These are phyloP conservation scores for Penicillium sp. DNA, from an alignment of 2,329 filamentous ascomycete genomes.

Conservation along the genomic window DNA sequence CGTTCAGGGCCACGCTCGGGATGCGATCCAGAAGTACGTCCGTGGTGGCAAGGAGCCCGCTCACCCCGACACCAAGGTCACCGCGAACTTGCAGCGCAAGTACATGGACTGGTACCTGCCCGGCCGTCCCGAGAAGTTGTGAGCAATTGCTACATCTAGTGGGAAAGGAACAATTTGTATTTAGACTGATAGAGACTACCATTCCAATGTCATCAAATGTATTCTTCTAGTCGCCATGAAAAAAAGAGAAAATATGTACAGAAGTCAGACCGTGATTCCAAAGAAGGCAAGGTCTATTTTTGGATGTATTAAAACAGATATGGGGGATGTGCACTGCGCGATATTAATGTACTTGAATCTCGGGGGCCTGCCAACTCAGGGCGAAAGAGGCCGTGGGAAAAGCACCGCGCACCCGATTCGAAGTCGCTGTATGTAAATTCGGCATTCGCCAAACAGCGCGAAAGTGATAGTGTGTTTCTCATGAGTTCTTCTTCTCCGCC, in stretches of 20 bases:
- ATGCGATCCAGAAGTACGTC: conserved; percentile 18
- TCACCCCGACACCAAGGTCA: conserved; percentile 30
- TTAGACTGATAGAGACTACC: not conserved
- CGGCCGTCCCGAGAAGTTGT: conserved; percentile 6
- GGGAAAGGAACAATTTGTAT: not conserved
- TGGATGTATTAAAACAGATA: conserved; percentile 16
- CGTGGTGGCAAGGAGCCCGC: conserved; percentile 17
- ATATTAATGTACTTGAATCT: conserved; percentile 16
- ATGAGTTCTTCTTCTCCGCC: conserved; percentile 38
- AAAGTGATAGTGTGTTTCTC: conserved; percentile 5
- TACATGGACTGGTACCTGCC: conserved; percentile 36
- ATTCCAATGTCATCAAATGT: conserved; percentile 10
- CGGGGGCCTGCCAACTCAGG: not conserved
- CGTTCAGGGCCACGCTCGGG: conserved; percentile 35
- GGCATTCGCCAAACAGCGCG: not conserved
- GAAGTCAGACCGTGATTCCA: conserved; percentile 4
- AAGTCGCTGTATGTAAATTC: not conserved
- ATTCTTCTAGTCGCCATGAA: conserved; percentile 12
- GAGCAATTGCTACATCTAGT: not conserved
- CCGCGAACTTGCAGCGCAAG: conserved; percentile 25
- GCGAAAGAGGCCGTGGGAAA: not conserved
- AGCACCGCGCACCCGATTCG: not conserved
- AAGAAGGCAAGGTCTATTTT: conserved; percentile 1
- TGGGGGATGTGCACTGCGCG: conserved; percentile 7
- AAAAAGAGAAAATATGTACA: conserved; percentile 17